Percentiles rank a stretch among this genome's conserved stretches.
These are phyloP conservation scores for Tilletia walkeri DNA, from an alignment of 1,284 basidiomycete genomes.

Conservation along the genomic window DNA sequence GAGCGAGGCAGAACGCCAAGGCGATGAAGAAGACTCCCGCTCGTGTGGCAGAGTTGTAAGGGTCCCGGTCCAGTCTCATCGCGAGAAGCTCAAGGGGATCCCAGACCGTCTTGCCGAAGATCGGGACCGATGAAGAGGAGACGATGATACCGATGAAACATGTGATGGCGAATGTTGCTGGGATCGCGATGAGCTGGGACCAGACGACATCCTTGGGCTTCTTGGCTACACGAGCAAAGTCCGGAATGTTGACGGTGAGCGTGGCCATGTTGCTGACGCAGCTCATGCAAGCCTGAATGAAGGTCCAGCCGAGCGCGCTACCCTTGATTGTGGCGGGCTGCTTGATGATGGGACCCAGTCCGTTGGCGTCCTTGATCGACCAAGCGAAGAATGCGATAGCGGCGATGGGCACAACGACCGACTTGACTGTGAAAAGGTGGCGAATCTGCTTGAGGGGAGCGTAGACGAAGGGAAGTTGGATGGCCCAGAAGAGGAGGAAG, in stretches of 20 bases:
- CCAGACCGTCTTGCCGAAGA: constrained; percentile 77
- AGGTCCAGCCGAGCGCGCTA: constrained; percentile 72
- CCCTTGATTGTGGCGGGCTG: constrained; percentile 70
- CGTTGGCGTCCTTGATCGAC: constrained; percentile 71
- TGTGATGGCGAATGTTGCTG: constrained; percentile 72
- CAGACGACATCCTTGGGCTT: constrained; percentile 29
- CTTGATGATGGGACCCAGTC: constrained; percentile 73
- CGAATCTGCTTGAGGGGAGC: constrained; percentile 77
- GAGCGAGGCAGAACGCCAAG: constrained; percentile 71
- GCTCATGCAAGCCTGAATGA: constrained; percentile 61
- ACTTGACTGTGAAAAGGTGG: constrained; percentile 77
- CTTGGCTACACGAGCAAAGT: constrained; percentile 42
- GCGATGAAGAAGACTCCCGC: constrained; percentile 68
- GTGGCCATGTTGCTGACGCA: constrained; percentile 39
- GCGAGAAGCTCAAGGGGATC: constrained; percentile 72
- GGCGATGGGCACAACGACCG: constrained; percentile 62
- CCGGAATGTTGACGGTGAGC: constrained; percentile 37
- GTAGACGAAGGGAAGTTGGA: constrained; percentile 75
- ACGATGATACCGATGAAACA: constrained; percentile 82
- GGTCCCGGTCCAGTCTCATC: constrained; percentile 67
- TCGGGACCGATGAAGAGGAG: constrained; percentile 71
- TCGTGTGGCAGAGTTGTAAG: constrained; percentile 60
- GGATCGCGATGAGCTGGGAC: constrained; percentile 61
- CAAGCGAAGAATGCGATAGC: constrained; percentile 72
- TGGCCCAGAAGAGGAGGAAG: constrained; percentile 83